Evolutionary conservation across 495 filamentous ascomycete species (phyloP), one percentile per base, ranked within the genome.

Genomic region (Lophiostoma macrostomum): DNA sequence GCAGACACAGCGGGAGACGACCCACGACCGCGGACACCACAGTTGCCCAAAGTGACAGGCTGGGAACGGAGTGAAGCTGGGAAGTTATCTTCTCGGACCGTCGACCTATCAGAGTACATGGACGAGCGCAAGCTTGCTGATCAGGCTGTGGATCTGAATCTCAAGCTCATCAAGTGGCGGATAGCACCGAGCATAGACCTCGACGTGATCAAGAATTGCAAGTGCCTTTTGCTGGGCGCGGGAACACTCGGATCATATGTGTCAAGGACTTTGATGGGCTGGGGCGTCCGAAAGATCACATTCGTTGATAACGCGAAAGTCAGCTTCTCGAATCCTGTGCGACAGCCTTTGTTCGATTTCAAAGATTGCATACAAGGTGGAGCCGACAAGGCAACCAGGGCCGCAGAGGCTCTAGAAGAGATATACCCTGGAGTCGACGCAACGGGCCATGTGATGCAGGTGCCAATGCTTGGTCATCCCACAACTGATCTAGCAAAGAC

Each of bases 91-190:
- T 80, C 84, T 20, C 81, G 85, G 50, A 74, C 82, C 8, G 87
- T 89, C 16, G 86, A 91, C 64, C 75, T 98, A 1, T 83, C 85
- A 14, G 89, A 90, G 60, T 90, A 95, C 45, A 90, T 97, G 84
- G 88, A 98, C 67, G 93, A 93, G 4, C 73, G 76, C 40, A 79
- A 80, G 56, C 75, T 97, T 20, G 93, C 93, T 19, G 90, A 96
- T 58, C 90, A 95, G 68, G 87, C 91, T n/a, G 93, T 96, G 8
- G 93, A 98, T 64, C 80, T 98, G 40, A 98, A 98, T 63, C 76
- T 96, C 53, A 97, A 96, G 71, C 78, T 98, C 45, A 98, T 98
- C 81, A 96, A 96, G 73, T 98, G 93, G 93, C 83, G 93, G 22
- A 87, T 98, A 49, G 88, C 90, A 16, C 93, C 93, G 5, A 81